Evolutionary conservation across 345 rosid genomes (phyloP), one percentile per base, ranked within the genome.

Genomic region (Rhizophora apiculata): DNA sequence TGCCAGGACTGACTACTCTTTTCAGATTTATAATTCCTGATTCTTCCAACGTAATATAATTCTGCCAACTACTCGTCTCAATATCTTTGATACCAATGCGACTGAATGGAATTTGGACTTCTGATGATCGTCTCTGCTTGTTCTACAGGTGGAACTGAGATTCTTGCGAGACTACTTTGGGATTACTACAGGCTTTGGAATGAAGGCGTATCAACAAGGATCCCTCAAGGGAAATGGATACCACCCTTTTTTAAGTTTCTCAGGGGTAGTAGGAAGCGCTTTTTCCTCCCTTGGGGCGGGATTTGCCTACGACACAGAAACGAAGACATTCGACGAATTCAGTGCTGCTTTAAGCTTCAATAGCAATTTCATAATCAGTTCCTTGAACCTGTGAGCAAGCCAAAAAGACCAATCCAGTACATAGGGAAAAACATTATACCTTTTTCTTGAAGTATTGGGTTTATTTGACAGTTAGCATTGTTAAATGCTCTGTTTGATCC

Each of bases 321-420:
- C 65, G 11, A 52, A 43, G 60, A 15, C 72, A 21, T 69, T 84
- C 26, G 54, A 65, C 67, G 63, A 81, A 21, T 63, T 78, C 74
- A 74, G 70, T 64, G 82, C 81, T 7, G 87, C 87, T 57, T 64
- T 85, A 20, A 76, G 83, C 80, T 73, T 85, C 75, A 80, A 75
- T 67, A 55, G 27, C 62, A 60, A 68, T 57, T 72, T 55, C 75
- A 60, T 84, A 7, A 54, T 34, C 46, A 78, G 85, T 70, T 81
- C 92, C 73, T 68, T 87, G 67, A 81, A 74, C 64, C 7, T 82
- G 92, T 85, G 64, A 81, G 88, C 78, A 68, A 65, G 51, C 68
- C 43, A 15, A 24, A 56, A 30, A 48, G 27, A 22, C 26, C 21
- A 51, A 20, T 43, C 20, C 1, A 30, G 58, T 2, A 16, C 24